These are phyloP conservation scores for Xerocomellus chrysenteron DNA, from an alignment of 768 basidiomycete species.

Conservation along the genomic window DNA sequence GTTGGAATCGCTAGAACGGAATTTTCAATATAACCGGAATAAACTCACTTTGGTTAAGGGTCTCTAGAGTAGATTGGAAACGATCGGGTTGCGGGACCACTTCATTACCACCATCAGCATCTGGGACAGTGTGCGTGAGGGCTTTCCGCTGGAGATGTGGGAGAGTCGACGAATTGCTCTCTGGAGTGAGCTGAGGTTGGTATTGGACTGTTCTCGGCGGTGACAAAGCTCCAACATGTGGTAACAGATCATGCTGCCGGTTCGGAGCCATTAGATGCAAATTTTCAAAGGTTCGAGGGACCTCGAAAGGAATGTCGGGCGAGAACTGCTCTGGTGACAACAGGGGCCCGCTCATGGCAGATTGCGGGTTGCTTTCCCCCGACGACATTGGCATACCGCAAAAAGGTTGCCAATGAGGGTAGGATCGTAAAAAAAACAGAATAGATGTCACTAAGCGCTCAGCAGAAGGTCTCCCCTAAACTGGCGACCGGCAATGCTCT, in stretches of 20 bases:
- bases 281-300: neutral
- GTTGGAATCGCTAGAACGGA: no score
- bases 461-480: slow-evolving; percentile 2
- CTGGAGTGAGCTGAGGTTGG: neutral
- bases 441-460: neutral
- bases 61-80: no score
- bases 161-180: neutral
- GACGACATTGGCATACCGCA: neutral
- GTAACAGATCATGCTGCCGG: neutral
- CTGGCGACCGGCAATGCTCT: slow-evolving; percentile 3
- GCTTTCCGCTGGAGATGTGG: neutral
- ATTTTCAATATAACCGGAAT: no score
- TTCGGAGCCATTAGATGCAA: neutral
- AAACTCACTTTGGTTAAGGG: no score
- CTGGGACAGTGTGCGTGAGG: no score
- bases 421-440: neutral
- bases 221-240: neutral
- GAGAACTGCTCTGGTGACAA: neutral
- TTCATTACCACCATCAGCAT: neutral
- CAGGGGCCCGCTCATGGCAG: no score
- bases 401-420: neutral
- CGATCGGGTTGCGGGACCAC: no score
- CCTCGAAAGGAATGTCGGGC: no score
- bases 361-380: neutral
- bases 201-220: neutral